phyloP scores from a whole-genome alignment of 2,329 filamentous ascomycete genomes.

The Amauroascus verrucosus region DNA sequence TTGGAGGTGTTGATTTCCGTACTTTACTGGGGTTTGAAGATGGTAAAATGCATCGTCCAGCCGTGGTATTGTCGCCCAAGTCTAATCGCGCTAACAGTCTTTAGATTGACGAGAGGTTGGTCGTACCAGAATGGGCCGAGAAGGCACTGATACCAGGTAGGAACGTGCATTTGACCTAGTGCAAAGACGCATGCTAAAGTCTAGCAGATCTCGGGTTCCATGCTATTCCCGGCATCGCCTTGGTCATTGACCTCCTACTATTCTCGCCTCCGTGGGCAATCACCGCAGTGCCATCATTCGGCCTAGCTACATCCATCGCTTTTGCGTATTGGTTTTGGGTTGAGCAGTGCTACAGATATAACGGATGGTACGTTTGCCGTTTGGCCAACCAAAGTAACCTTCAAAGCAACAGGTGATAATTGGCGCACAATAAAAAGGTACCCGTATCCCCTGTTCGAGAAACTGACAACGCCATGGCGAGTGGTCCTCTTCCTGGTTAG shows the following conservation, averaged over 20 bases:
- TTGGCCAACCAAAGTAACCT: no score
- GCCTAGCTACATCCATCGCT: constrained; percentile 42
- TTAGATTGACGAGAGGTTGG: constrained; percentile 39
- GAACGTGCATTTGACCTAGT: no score
- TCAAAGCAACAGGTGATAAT: constrained; percentile 11
- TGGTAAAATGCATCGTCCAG: constrained; percentile 29
- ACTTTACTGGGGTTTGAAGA: constrained; percentile 50
- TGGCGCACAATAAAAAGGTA: constrained; percentile 45
- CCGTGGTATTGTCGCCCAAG: no score
- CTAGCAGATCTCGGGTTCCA: constrained; percentile 42
- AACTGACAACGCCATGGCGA: constrained; percentile 56
- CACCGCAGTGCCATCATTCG: constrained; percentile 42
- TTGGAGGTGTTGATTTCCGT: constrained; percentile 51
- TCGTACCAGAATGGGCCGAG: constrained; percentile 38
- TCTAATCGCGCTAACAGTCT: not conserved
- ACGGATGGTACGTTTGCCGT: constrained; percentile 52
- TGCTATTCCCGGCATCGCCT: constrained; percentile 43
- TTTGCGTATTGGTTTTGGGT: constrained; percentile 56
- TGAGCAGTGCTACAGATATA: constrained; percentile 48
- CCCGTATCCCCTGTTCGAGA: constrained; percentile 73
- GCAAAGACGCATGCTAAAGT: no score
- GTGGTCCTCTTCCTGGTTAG: constrained; percentile 58
- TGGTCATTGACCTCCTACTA: constrained; percentile 47
- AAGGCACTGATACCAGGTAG: constrained; percentile 27
- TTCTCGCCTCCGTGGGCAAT: constrained; percentile 53